phyloP scores from a whole-genome alignment of 805 yeast genomes.

The Lipomyces kockii region DNA sequence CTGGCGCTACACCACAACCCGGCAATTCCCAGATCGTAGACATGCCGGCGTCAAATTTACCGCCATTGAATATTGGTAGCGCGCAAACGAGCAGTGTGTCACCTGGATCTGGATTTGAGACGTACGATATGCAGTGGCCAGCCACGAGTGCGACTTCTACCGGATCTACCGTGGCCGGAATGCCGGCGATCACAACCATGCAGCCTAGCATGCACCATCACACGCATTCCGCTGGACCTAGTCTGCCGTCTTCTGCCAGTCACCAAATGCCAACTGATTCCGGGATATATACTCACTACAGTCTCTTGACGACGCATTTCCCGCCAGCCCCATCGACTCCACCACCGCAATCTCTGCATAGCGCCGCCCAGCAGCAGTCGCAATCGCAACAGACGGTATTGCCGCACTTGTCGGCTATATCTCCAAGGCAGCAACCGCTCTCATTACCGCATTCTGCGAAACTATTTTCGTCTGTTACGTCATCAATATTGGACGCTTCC shows the following conservation, averaged over 20 bases:
- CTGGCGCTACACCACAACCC: not conserved
- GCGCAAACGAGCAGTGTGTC: not conserved
- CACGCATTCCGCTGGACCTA: constrained; percentile 1
- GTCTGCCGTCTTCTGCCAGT: constrained; percentile 3
- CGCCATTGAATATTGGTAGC: not conserved
- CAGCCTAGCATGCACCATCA: constrained; percentile 34
- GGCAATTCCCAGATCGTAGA: not conserved
- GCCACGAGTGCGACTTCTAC: not conserved
- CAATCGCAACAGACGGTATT: constrained; percentile 35
- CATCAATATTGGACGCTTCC: not conserved
- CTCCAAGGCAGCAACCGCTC: constrained; percentile 35
- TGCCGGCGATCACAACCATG: constrained; percentile 38
- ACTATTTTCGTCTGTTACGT: not conserved
- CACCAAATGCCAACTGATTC: constrained; percentile 12
- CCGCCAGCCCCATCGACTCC: constrained; percentile 18
- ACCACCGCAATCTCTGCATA: constrained; percentile 32
- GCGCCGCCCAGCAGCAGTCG: constrained; percentile 38
- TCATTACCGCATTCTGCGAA: constrained; percentile 26
- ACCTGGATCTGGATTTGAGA: not conserved
- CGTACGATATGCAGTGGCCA: constrained; percentile 13
- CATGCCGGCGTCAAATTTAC: constrained; percentile 3
- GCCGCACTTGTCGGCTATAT: constrained; percentile 31
- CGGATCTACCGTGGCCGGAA: not conserved
- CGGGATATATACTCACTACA: constrained; percentile 20
- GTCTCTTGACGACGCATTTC: constrained; percentile 14